Percentiles rank a stretch among this genome's conserved stretches.
phyloP scores from a whole-genome alignment of 345 rosid genomes.

The Nephelium lappaceum region DNA sequence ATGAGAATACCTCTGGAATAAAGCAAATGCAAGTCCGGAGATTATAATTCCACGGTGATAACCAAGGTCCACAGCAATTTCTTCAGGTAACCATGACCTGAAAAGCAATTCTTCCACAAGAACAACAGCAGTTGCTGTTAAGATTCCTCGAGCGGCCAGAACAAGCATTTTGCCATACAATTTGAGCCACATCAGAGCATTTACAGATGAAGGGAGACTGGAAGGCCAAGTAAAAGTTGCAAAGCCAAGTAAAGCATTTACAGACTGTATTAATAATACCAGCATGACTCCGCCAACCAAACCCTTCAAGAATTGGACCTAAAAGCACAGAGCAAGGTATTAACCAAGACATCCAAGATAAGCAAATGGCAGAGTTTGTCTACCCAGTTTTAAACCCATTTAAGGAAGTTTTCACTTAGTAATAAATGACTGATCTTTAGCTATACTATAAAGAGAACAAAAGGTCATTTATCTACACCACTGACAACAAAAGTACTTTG shows the following conservation, averaged over 20 bases:
- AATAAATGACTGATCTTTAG: not conserved
- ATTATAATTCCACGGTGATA: constrained; percentile 70
- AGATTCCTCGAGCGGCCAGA: constrained; percentile 54
- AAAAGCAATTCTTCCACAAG: constrained; percentile 88
- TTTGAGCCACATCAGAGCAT: constrained; percentile 47
- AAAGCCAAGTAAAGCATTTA: constrained; percentile 65
- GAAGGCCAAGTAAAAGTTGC: constrained; percentile 68
- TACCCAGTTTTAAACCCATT: constrained; percentile 2
- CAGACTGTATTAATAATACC: constrained; percentile 58
- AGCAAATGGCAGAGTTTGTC: constrained; percentile 3
- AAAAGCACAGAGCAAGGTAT: constrained; percentile 33
- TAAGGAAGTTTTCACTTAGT: not conserved
- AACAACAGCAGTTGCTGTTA: constrained; percentile 64
- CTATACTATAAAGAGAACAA: not conserved
- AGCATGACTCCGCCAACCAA: constrained; percentile 68
- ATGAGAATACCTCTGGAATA: constrained; percentile 67
- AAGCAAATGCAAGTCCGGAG: constrained; percentile 75
- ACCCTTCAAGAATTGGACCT: constrained; percentile 63
- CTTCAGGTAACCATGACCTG: constrained; percentile 84
- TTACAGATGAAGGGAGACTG: constrained; percentile 47
- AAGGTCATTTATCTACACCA: not conserved
- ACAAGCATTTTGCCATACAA: constrained; percentile 44
- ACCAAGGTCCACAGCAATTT: constrained; percentile 77
- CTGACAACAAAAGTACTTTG: not conserved
- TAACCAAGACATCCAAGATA: not conserved